A percentile compares a stretch with the other conserved stretches of the same genome.
These are phyloP conservation scores for Arthroderma sp. DNA, from an alignment of 2,329 filamentous ascomycete species.

Conservation along the genomic window DNA sequence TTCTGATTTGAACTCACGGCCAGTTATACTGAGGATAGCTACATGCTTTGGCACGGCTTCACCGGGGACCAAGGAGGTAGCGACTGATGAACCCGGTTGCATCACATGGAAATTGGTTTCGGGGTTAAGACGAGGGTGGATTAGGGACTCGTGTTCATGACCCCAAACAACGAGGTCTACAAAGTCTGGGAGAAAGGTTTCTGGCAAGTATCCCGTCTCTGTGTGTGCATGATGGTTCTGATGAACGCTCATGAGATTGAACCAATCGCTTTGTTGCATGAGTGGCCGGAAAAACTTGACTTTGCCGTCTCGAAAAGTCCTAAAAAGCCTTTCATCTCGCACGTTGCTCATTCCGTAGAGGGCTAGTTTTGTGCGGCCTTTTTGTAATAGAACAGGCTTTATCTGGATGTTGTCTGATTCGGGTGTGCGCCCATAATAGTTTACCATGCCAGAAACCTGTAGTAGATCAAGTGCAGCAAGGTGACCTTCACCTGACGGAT, in stretches of 20 bases:
- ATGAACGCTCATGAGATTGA: constrained; percentile 88
- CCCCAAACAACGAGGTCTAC: constrained; percentile 91
- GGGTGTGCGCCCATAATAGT: constrained; percentile 87
- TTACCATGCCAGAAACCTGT: constrained; percentile 79
- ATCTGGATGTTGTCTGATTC: constrained; percentile 88
- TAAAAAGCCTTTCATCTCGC: constrained; percentile 83
- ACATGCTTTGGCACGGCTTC: constrained; percentile 89
- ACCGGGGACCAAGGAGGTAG: constrained; percentile 78
- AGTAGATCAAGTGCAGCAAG: constrained; percentile 82
- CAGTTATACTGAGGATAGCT: constrained; percentile 69
- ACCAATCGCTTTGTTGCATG: constrained; percentile 76
- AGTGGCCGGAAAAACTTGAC: constrained; percentile 86
- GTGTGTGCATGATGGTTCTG: constrained; percentile 93
- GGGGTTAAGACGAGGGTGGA: constrained; percentile 68
- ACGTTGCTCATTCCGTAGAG: constrained; percentile 94
- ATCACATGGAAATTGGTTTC: constrained; percentile 91
- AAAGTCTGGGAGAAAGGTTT: constrained; percentile 83
- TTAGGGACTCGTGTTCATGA: constrained; percentile 91
- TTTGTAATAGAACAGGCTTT: constrained; percentile 85
- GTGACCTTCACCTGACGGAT: constrained; percentile 91
- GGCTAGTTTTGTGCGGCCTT: constrained; percentile 82
- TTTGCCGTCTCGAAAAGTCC: constrained; percentile 82
- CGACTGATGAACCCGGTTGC: constrained; percentile 92
- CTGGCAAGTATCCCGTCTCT: constrained; percentile 83
- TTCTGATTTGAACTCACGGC: constrained; percentile 66